Evolutionary conservation across 2,329 filamentous ascomycete species (phyloP).

Genomic region (Cadophora gregata): DNA sequence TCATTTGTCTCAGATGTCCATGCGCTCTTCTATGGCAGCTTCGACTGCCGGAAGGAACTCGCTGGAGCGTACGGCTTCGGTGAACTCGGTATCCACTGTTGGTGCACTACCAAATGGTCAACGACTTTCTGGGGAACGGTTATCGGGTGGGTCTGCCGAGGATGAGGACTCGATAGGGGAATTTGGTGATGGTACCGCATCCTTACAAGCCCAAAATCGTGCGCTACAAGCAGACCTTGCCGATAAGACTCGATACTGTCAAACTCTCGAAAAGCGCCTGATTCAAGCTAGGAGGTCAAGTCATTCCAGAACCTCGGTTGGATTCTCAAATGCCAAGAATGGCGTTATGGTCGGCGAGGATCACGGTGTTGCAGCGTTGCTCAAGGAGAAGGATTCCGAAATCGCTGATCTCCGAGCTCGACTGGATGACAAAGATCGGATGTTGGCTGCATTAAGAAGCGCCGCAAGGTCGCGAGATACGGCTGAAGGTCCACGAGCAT

Average conservation of each 20-base stretch:
- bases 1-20: slow-evolving; percentile 59
- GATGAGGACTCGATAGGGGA: slow-evolving; percentile 78
- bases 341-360: slow-evolving; percentile 78
- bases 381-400: slow-evolving; percentile 91
- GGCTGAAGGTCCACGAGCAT: slow-evolving; percentile 59
- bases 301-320: slow-evolving; percentile 83
- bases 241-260: slow-evolving; percentile 98
- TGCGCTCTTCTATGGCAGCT: slow-evolving; percentile 73
- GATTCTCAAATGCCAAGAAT: slow-evolving; percentile 64
- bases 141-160: slow-evolving; percentile 46
- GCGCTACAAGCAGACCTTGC: slow-evolving; percentile 92
- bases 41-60: slow-evolving; percentile 54
- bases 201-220: slow-evolving; percentile 81
- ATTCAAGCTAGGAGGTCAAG: slow-evolving; percentile 90
- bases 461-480: slow-evolving; percentile 86
- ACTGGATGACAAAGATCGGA: slow-evolving; percentile 93
- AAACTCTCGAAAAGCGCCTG: slow-evolving; percentile 88
- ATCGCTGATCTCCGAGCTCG: slow-evolving; percentile 89
- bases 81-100: slow-evolving; percentile 58
- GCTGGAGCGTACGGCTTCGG: slow-evolving; percentile 69
- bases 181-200: slow-evolving; percentile 85
- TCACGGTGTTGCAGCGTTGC: slow-evolving; percentile 71
- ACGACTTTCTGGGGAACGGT: slow-evolving; percentile 37
- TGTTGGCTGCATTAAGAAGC: slow-evolving; percentile 85
- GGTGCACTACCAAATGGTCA: slow-evolving; percentile 37